phyloP scores from a whole-genome alignment of 2,329 filamentous ascomycete species.

The Talaromyces sp. region DNA sequence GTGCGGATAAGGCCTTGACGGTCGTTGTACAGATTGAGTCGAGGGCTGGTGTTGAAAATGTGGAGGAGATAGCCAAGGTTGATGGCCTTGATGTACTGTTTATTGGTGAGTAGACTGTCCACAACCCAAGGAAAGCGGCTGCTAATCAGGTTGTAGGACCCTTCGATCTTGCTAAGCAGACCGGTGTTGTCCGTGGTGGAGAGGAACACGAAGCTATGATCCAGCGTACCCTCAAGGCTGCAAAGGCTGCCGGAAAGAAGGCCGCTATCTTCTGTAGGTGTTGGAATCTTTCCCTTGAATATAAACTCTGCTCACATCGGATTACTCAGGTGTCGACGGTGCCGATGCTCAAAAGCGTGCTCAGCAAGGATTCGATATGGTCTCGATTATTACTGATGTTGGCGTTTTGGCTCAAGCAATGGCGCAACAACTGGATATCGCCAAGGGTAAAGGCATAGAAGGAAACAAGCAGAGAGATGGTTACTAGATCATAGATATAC shows the following conservation, averaged over 20 bases:
- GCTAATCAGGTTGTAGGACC: constrained; percentile 23
- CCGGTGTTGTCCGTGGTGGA: constrained; percentile 34
- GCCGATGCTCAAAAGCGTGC: constrained; percentile 33
- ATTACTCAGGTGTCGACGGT: constrained; percentile 30
- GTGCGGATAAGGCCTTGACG: constrained; percentile 53
- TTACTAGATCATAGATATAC: neutral
- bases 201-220: constrained; percentile 42
- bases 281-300: neutral
- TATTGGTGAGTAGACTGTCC: constrained; percentile 28
- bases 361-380: constrained; percentile 41
- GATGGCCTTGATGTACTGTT: constrained; percentile 42
- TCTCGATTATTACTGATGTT: constrained; percentile 40
- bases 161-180: constrained; percentile 40
- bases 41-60: constrained; percentile 39
- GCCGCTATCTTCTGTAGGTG: constrained; percentile 43
- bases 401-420: constrained; percentile 34
- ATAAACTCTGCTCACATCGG: neutral
- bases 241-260: constrained; percentile 37
- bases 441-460: constrained; percentile 25
- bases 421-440: constrained; percentile 31
- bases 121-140: neutral
- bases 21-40: constrained; percentile 49
- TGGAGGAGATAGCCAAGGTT: constrained; percentile 44
- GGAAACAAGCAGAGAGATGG: neutral
- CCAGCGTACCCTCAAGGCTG: constrained; percentile 33